Conservation (phyloP, 1,284 basidiomycete species). For the Fistulinella staudtii region DNA sequence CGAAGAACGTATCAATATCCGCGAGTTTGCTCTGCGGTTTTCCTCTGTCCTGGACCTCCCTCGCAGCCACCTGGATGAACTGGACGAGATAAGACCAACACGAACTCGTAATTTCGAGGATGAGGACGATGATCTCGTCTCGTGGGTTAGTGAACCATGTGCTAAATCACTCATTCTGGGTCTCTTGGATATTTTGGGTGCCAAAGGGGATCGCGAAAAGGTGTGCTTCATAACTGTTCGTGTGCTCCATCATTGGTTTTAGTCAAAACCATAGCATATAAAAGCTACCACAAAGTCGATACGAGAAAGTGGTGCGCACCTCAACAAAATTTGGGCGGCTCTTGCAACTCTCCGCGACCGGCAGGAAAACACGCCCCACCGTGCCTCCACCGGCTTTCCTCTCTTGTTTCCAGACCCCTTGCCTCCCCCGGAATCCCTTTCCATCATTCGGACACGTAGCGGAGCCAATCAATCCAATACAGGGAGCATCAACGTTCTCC, state of each 20-base stretch:
- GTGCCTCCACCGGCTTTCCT: conserved; percentile 14
- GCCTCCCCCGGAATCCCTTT: conserved; percentile 40
- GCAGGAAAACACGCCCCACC: conserved; percentile 18
- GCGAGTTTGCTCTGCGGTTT: conserved; percentile 71
- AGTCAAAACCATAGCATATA: conserved; percentile 35
- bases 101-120: conserved; percentile 35
- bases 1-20: conserved; percentile 61
- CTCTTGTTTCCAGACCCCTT: conserved; percentile 52
- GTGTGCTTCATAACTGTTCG: conserved; percentile 29
- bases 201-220: conserved; percentile 40
- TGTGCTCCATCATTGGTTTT: neutral
- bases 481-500: conserved; percentile 41
- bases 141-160: conserved; percentile 63
- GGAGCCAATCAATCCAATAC: conserved; percentile 35
- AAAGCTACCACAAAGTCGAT: conserved; percentile 49
- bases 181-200: conserved; percentile 51
- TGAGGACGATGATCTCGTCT: conserved; percentile 39
- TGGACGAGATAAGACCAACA: conserved; percentile 54
- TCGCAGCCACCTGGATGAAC: conserved; percentile 55
- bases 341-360: conserved; percentile 47
- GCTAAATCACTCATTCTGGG: conserved; percentile 57
- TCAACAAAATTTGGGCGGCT: conserved; percentile 58
- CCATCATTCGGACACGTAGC: conserved; percentile 29
- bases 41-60: conserved; percentile 49
- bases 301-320: conserved; percentile 46